Evolutionary conservation across 2,329 filamentous ascomycete genomes (phyloP), one percentile per base, ranked within the genome.

Genomic region (Aspergillus transmontanensis): DNA sequence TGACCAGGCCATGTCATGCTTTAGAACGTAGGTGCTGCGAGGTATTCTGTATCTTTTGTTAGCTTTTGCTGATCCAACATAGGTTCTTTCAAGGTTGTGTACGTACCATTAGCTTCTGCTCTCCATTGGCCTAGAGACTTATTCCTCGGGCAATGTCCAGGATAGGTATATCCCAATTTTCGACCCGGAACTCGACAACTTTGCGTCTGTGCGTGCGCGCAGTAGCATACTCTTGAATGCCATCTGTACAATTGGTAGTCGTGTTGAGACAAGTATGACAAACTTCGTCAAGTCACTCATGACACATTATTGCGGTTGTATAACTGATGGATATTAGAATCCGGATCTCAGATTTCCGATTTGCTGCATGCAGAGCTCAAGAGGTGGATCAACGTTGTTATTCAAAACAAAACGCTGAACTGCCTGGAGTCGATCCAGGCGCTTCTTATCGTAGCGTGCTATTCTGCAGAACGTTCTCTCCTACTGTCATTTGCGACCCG

Each of bases 241-340:
- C 1, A 83, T 86, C 9, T 82, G 84, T 60, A 81, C 82, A 1
- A 80, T 85, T 28, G 85, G 84, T 2, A 84, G 82, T 66, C 81
- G 83, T 14, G 80, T 82, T 2, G 67, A 76, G 16, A 68, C 66
- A 6, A 72, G 73, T 75, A 66, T 30, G 63, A 28, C n/a, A 6
- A 34, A 14, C 6, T 19, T 6, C 5, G 5, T 23, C n/a, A 46
- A 46, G 23, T 28, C 6, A 12, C 43, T 3, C 21, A 45, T 21
- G n/a, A 14, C 12, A 6, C 16, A 10, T 2, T 21, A 32, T 12
- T 5, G 2, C 14, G 7, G 16, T 9, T 41, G 16, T n/a, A 41
- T 41, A 41, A n/a, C 16, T 32, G 12, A 54, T 16, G 10, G 14
- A 6, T 26, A 51, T 66, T 68, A n/a, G 69, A 67, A n/a, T 68